Conservation (phyloP, 2,329 filamentous ascomycete species). For the Penicillium sclerotiorum region DNA sequence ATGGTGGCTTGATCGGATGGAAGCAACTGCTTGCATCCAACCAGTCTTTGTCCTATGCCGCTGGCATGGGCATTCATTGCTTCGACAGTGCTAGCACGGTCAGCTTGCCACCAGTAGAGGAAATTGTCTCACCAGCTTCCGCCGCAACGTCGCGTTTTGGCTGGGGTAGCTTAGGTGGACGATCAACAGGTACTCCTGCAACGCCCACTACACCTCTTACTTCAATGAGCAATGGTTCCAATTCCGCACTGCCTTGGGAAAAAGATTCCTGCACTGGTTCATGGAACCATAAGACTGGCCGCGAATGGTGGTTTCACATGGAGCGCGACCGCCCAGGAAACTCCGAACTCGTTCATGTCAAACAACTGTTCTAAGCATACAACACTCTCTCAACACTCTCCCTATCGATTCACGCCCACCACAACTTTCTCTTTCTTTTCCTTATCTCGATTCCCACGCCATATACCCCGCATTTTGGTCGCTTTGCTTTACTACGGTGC, state of each 20-base stretch:
- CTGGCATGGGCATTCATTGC: slow-evolving; percentile 37
- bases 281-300: slow-evolving; percentile 46
- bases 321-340: slow-evolving; percentile 44
- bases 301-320: slow-evolving; percentile 50
- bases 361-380: slow-evolving; percentile 37
- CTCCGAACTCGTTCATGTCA: slow-evolving; percentile 35
- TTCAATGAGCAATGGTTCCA: slow-evolving; percentile 32
- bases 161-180: slow-evolving; percentile 38
- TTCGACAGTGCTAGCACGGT: slow-evolving; percentile 30
- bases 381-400: neutral
- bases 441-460: slow-evolving; percentile 15
- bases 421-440: slow-evolving; percentile 1
- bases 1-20: slow-evolving; percentile 49
- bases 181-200: slow-evolving; percentile 34
- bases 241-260: slow-evolving; percentile 39
- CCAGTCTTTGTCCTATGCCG: slow-evolving; percentile 41
- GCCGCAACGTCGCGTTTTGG: slow-evolving; percentile 35
- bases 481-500: slow-evolving; percentile 15
- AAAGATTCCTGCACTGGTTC: slow-evolving; percentile 48
- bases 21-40: slow-evolving; percentile 47
- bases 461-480: slow-evolving; percentile 28
- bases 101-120: slow-evolving; percentile 29
- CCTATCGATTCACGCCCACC: too few relatives aligned
- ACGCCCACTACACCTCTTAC: slow-evolving; percentile 37
- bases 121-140: slow-evolving; percentile 35